Conservation (phyloP, 2,329 filamentous ascomycete genomes). For the Cladophialophora psammophila region DNA sequence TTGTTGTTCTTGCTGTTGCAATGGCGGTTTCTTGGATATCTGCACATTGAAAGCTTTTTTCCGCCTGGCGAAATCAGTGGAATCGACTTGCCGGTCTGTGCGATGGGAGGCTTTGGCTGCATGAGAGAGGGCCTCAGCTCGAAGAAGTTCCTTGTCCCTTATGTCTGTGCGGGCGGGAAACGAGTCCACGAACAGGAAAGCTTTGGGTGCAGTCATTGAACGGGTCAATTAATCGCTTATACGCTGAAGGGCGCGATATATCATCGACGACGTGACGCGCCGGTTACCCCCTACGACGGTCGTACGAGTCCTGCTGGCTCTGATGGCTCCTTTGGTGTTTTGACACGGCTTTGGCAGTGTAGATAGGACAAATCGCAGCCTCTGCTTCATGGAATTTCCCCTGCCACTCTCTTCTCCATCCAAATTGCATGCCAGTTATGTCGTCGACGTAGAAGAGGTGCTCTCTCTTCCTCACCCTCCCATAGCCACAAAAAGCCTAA, state of each 20-base stretch:
- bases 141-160: background rate
- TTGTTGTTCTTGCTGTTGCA: background rate
- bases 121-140: background rate
- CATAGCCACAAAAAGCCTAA: too few species aligned
- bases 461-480: too few species aligned
- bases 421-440: too few species aligned
- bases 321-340: too few species aligned
- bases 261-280: background rate
- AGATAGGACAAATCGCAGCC: too few species aligned
- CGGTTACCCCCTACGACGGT: too few species aligned
- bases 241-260: background rate
- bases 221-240: too few species aligned
- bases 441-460: too few species aligned
- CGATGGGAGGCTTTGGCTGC: constrained; percentile 1
- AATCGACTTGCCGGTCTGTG: background rate
- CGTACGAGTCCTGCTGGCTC: too few species aligned
- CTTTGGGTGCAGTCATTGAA: background rate
- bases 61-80: background rate
- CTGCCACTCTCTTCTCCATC: too few species aligned
- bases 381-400: too few species aligned
- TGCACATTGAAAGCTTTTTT: background rate
- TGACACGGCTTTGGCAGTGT: too few species aligned
- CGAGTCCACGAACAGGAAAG: constrained; percentile 3
- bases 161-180: background rate
- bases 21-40: background rate